Evolutionary conservation across 495 filamentous ascomycete genomes (phyloP).

Genomic region (Mycothermus thermophilus): DNA sequence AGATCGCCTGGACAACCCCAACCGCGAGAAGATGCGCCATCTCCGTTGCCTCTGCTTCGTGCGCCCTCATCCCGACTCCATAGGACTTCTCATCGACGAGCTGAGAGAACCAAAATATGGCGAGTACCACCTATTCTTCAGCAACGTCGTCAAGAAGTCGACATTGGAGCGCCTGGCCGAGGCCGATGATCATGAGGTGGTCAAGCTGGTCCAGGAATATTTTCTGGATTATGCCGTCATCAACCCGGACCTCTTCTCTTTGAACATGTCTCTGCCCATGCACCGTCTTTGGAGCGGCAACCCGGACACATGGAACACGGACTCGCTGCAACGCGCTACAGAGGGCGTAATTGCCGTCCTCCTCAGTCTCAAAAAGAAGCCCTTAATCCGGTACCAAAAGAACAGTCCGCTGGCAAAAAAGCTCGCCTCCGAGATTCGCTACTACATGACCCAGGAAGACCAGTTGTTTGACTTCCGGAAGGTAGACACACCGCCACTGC

Average conservation of each 20-base stretch:
- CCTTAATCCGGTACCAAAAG: constrained; percentile 85
- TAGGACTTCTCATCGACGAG: constrained; percentile 90
- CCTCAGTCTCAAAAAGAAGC: constrained; percentile 87
- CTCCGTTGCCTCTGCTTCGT: constrained; percentile 87
- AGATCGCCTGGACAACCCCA: constrained; percentile 80
- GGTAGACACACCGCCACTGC: constrained; percentile 85
- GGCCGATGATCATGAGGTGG: constrained; percentile 95
- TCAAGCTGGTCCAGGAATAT: constrained; percentile 81
- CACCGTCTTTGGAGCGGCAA: constrained; percentile 65
- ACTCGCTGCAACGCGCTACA: constrained; percentile 66
- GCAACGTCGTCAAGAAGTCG: constrained; percentile 93
- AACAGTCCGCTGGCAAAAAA: constrained; percentile 86
- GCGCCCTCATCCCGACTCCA: constrained; percentile 76
- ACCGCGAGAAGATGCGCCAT: constrained; percentile 96
- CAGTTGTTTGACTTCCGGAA: constrained; percentile 94
- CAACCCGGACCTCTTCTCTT: constrained; percentile 83
- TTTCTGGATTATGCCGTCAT: constrained; percentile 92
- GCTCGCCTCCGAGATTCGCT: constrained; percentile 79
- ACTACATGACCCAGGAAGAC: constrained; percentile 88
- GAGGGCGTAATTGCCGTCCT: constrained; percentile 77
- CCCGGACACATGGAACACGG: constrained; percentile 81
- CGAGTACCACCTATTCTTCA: constrained; percentile 94
- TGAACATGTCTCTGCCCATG: constrained; percentile 60
- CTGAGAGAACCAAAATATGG: constrained; percentile 93
- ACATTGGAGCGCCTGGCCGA: constrained; percentile 88